Base-by-base conservation (phyloP, 1,284 basidiomycete species). In the Pterula multifida region DNA sequence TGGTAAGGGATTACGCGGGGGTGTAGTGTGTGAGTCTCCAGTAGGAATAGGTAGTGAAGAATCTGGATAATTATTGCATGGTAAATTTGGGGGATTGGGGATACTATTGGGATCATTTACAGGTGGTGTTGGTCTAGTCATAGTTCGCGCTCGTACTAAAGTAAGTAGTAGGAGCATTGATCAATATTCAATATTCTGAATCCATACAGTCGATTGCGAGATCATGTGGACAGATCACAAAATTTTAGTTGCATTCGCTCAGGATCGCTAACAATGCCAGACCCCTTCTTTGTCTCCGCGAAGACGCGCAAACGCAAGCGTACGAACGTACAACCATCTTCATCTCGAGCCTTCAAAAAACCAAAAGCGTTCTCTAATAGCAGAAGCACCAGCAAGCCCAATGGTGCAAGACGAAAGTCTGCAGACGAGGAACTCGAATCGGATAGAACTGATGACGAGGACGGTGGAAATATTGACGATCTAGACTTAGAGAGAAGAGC, bases 231-330 rank as follows among this genome's bases (percentile, higher is more conserved):
- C n/a, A n/a, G n/a, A n/a, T 35, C 32, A 9, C 32, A 35, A 35
- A 35, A 35, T 35, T 35, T 35, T n/a, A n/a, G 9, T 9, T 11
- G 32, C 32, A 9, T 35, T n/a, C 32, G 32, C 32, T 35, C 32
- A 35, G 9, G 11, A n/a, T 35, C 32, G 9, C 11, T 35, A 35
- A 35, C 48, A 28, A 90, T 90, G 86, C 79, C 82, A 42, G 87
- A 90, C 72, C 64, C 82, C n/a, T 90, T 91, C 70, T 90, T 91
- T 66, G 69, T 78, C 19, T 71, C 75, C 11, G 68, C 74, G 45
- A 87, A 85, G 65, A 71, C 73, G 54, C 71, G 81, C 32, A 90
- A 90, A 61, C 74, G 87, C 52, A 83, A 83, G 57, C 74, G 81
- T 21, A 55, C 69, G 3, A 47, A 1, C 61, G 67, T 0, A 62